Conservation (phyloP, 345 rosid genomes). For the Sonneratia caseolaris region DNA sequence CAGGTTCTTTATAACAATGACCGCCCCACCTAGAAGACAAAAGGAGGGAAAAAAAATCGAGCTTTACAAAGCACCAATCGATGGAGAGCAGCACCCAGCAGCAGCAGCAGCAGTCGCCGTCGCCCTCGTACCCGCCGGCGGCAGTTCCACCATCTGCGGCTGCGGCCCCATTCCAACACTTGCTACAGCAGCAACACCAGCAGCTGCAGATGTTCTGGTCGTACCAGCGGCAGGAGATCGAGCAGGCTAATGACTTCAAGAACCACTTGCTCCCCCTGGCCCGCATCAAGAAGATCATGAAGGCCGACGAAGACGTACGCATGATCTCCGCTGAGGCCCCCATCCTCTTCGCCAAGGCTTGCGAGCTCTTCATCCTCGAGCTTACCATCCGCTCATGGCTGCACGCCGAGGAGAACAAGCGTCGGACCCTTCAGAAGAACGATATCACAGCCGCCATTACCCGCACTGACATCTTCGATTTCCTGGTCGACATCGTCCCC, state of each 20-base stretch:
- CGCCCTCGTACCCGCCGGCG: constrained; percentile 35
- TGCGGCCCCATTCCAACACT: constrained; percentile 57
- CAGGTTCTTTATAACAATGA: too few species aligned
- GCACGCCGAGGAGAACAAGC: constrained; percentile 91
- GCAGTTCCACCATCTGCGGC: constrained; percentile 15
- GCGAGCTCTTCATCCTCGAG: constrained; percentile 91
- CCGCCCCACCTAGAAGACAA: too few species aligned
- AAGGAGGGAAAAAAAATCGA: too few species aligned
- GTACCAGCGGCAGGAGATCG: constrained; percentile 83
- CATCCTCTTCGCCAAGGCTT: constrained; percentile 80
- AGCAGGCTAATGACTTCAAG: constrained; percentile 85
- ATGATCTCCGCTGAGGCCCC: constrained; percentile 99
- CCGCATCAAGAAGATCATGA: constrained; percentile 95
- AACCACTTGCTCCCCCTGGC: constrained; percentile 95
- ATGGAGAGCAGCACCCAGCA: constrained; percentile 23
- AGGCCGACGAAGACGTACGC: constrained; percentile 95
- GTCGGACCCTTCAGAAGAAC: constrained; percentile 88
- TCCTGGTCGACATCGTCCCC: constrained; percentile 83
- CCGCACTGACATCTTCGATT: constrained; percentile 82
- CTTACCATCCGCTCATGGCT: constrained; percentile 96
- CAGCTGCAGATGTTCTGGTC: constrained; percentile 91
- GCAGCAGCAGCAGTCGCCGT: constrained; percentile 31
- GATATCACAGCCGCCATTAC: constrained; percentile 93
- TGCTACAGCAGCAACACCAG: constrained; percentile 81
- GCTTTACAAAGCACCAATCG: background rate